Conservation (phyloP, 2,329 filamentous ascomycete species). For the Fusarium coicis region DNA sequence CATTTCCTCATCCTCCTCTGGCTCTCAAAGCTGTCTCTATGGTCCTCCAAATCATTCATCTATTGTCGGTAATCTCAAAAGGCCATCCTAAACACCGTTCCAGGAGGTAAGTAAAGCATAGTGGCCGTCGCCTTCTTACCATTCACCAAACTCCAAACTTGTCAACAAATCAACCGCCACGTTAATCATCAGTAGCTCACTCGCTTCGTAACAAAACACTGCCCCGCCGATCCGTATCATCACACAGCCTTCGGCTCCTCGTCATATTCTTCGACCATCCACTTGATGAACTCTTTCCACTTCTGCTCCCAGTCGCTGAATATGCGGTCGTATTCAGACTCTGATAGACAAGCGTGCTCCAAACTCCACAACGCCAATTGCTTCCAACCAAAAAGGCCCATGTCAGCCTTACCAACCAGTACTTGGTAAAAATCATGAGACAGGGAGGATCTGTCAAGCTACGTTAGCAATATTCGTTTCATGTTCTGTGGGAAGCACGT, state of each 20-base stretch:
- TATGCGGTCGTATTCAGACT: slow-evolving; percentile 53
- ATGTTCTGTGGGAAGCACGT: slow-evolving; percentile 25
- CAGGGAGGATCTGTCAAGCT: slow-evolving; percentile 67
- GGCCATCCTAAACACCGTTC: not conserved
- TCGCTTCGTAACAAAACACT: not conserved
- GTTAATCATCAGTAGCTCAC: not conserved
- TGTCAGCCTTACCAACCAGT: slow-evolving; percentile 74
- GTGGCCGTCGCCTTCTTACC: not conserved
- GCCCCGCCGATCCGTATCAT: not conserved
- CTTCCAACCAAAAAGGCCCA: slow-evolving; percentile 77
- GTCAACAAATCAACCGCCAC: not conserved
- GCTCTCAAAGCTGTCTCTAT: not conserved
- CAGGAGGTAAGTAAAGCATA: not conserved
- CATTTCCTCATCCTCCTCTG: not conserved
- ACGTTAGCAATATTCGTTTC: not conserved
- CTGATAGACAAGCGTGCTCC: slow-evolving; percentile 66
- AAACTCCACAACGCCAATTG: slow-evolving; percentile 73
- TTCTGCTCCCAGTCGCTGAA: slow-evolving; percentile 59
- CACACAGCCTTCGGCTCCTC: slow-evolving; percentile 8
- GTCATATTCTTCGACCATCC: slow-evolving; percentile 59
- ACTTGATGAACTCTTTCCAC: slow-evolving; percentile 69
- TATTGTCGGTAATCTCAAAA: not conserved
- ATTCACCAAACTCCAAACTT: slow-evolving; percentile 18
- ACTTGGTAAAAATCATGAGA: slow-evolving; percentile 83
- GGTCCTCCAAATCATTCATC: not conserved